phyloP scores from a whole-genome alignment of 108 stramenopile genomes.

The Schizochytrium sp. region DNA sequence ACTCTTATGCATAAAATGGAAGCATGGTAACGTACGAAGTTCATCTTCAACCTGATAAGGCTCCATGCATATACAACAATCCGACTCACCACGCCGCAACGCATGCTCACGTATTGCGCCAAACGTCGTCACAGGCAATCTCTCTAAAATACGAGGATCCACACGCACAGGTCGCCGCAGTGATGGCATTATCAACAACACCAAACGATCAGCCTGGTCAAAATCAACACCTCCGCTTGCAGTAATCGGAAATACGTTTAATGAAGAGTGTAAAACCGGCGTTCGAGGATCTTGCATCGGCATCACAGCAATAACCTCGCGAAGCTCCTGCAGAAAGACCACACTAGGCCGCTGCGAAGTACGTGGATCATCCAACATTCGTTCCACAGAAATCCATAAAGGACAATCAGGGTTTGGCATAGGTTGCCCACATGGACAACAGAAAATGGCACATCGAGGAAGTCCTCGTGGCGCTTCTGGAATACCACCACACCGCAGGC shows the following conservation, averaged over 20 bases:
- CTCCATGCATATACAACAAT: constrained; percentile 54
- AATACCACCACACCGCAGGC: constrained; percentile 17
- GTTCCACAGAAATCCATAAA: constrained; percentile 15
- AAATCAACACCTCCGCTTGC: background rate
- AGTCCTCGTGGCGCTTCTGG: background rate
- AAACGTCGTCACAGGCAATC: constrained; percentile 22
- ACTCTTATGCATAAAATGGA: constrained; percentile 18
- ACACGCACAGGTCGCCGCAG: background rate
- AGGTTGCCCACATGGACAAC: constrained; percentile 56
- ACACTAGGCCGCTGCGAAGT: constrained; percentile 6
- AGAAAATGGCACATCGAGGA: background rate
- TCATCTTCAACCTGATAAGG: background rate
- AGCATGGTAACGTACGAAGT: constrained; percentile 54
- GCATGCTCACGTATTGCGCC: background rate
- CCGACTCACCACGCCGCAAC: constrained; percentile 1
- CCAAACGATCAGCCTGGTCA: constrained; percentile 6
- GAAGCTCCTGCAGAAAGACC: constrained; percentile 40
- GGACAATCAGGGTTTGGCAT: constrained; percentile 11
- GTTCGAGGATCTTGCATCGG: constrained; percentile 40
- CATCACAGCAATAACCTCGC: constrained; percentile 49
- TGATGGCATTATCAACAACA: constrained; percentile 18
- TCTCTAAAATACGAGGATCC: background rate
- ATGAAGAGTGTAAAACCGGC: background rate
- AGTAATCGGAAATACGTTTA: constrained; percentile 26
- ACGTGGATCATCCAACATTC: background rate